A percentile compares a stretch with the other conserved stretches of the same genome.
phyloP scores from a whole-genome alignment of 2,329 filamentous ascomycete species.

The Nannizzia gypsea region DNA sequence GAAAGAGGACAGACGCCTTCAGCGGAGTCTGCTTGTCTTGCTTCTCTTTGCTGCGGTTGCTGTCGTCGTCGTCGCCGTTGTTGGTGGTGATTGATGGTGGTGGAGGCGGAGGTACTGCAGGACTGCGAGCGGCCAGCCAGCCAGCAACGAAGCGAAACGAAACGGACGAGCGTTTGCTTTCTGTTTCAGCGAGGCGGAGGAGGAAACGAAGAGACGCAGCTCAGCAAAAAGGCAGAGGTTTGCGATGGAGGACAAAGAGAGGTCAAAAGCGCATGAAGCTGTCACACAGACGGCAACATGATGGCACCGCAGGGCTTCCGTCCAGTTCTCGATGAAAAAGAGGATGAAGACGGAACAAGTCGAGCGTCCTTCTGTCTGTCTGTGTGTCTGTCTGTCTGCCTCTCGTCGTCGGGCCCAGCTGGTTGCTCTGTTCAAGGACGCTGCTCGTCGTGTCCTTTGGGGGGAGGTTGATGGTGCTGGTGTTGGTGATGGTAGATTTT shows the following conservation, averaged over 20 bases:
- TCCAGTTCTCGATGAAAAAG: not conserved
- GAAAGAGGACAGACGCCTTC: not conserved
- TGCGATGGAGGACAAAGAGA: slow-evolving; percentile 18
- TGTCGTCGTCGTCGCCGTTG: not conserved
- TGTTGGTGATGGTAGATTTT: too few relatives aligned
- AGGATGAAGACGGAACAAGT: not conserved
- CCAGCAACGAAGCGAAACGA: too few relatives aligned
- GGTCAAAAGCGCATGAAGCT: slow-evolving; percentile 16
- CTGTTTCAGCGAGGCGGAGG: slow-evolving; percentile 14
- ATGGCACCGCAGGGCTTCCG: slow-evolving; percentile 13
- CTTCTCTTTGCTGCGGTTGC: not conserved
- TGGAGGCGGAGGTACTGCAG: not conserved
- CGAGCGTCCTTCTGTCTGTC: not conserved
- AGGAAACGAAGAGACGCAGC: slow-evolving; percentile 10
- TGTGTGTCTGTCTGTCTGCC: too few relatives aligned
- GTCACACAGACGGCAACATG: slow-evolving; percentile 19
- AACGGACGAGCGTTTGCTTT: slow-evolving; percentile 3
- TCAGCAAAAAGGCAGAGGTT: not conserved
- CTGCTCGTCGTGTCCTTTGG: not conserved
- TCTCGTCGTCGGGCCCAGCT: too few relatives aligned
- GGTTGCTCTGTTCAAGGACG: too few relatives aligned
- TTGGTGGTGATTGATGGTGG: not conserved
- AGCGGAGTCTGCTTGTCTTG: not conserved
- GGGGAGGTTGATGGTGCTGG: too few relatives aligned
- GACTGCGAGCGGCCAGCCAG: not conserved